Evolutionary conservation across 306 rosid genomes (phyloP).

Genomic region (Vigna trinervia): DNA sequence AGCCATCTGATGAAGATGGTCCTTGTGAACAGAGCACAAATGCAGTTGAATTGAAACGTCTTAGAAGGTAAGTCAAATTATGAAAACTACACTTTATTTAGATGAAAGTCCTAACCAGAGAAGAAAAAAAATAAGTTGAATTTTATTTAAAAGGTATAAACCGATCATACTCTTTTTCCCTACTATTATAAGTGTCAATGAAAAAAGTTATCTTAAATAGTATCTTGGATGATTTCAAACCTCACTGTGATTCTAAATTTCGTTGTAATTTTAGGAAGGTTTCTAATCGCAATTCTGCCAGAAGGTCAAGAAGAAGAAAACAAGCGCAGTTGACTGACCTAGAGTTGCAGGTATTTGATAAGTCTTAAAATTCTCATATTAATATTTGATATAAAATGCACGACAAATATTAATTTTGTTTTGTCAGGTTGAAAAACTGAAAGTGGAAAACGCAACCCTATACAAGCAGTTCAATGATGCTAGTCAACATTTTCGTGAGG

Average conservation of each 20-base stretch:
- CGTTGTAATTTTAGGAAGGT: constrained; percentile 61
- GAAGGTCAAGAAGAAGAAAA: constrained; percentile 85
- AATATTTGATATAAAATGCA: neutral
- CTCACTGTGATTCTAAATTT: neutral
- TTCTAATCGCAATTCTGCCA: constrained; percentile 86
- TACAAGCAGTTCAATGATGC: constrained; percentile 66
- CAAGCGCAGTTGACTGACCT: constrained; percentile 77
- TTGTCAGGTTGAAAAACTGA: constrained; percentile 71
- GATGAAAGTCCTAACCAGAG: no score
- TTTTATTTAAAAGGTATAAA: no score
- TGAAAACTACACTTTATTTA: no score
- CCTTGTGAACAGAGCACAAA: constrained; percentile 69
- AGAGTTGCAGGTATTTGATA: constrained; percentile 62
- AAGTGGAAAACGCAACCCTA: constrained; percentile 66
- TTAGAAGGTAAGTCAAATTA: constrained; percentile 62
- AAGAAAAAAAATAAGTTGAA: no score
- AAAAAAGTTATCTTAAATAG: no score
- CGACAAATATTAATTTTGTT: neutral
- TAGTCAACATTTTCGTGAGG: constrained; percentile 72
- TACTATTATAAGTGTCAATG: no score
- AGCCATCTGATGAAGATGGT: constrained; percentile 78
- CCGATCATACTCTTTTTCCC: no score
- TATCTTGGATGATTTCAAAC: neutral
- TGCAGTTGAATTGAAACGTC: constrained; percentile 60
- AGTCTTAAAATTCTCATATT: neutral